These are phyloP conservation scores for Podospora anserina DNA, from an alignment of 495 filamentous ascomycete species.

Conservation along the genomic window DNA sequence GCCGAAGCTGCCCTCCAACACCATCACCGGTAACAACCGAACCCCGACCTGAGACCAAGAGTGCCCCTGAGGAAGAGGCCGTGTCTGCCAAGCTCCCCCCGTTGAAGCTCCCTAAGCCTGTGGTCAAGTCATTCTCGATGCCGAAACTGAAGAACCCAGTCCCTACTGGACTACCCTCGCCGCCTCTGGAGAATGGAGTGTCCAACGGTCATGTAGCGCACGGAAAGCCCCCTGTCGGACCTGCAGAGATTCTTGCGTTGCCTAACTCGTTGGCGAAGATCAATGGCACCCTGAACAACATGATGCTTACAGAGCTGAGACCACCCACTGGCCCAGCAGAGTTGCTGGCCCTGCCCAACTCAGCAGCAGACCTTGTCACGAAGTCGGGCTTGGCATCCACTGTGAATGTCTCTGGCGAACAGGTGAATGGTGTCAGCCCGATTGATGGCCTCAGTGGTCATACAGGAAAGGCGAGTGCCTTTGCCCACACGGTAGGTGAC, in stretches of 20 bases:
- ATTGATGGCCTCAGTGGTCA: constrained; percentile 3
- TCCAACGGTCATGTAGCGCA: background rate
- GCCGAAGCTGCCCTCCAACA: constrained; percentile 50
- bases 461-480: constrained; percentile 26
- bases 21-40: background rate
- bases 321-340: constrained; percentile 33
- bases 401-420: background rate
- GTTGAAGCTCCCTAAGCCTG: constrained; percentile 2
- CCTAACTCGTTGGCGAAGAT: constrained; percentile 27
- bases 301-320: background rate
- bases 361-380: constrained; percentile 21
- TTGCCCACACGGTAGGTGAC: background rate
- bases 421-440: constrained; percentile 4
- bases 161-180: background rate
- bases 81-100: background rate
- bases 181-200: background rate
- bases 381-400: constrained; percentile 1
- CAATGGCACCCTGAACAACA: background rate
- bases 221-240: constrained; percentile 25
- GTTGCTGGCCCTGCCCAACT: constrained; percentile 33
- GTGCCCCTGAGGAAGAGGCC: background rate
- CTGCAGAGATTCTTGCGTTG: constrained; percentile 29
- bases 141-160: background rate
- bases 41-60: background rate
- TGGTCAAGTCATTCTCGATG: background rate